Percentiles rank a stretch among this genome's conserved stretches.
phyloP scores from a whole-genome alignment of 768 basidiomycete genomes.

The Phlebiopsis gigantea region DNA sequence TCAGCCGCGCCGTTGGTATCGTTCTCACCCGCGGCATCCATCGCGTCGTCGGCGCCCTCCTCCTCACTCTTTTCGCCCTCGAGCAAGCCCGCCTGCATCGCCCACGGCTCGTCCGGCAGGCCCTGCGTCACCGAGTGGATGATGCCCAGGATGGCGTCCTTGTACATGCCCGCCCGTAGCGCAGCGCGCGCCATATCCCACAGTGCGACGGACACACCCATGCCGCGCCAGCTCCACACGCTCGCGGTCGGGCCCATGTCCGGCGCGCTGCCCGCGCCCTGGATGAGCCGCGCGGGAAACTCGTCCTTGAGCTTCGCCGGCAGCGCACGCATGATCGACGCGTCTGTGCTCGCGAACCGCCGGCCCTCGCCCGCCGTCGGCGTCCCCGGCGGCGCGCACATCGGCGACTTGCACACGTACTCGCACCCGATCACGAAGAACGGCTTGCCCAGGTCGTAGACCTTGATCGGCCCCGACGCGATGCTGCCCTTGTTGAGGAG shows the following conservation, averaged over 20 bases:
- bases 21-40: background rate
- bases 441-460: conserved; percentile 74
- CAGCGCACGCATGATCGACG: conserved; percentile 63
- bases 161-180: conserved; percentile 52
- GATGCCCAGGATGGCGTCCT: conserved; percentile 55
- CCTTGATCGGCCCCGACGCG: conserved; percentile 66
- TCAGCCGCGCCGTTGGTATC: conserved; percentile 17
- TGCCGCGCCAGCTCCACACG: conserved; percentile 74
- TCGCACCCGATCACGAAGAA: conserved; percentile 86
- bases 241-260: conserved; percentile 52
- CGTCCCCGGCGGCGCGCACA: conserved; percentile 37
- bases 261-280: conserved; percentile 37
- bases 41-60: background rate
- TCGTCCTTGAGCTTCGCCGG: conserved; percentile 67
- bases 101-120: conserved; percentile 27
- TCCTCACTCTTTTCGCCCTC: background rate
- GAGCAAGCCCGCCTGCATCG: conserved; percentile 5
- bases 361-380: conserved; percentile 47
- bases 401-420: conserved; percentile 55
- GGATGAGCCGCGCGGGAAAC: conserved; percentile 61
- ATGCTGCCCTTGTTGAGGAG: conserved; percentile 69
- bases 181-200: conserved; percentile 71
- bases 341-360: conserved; percentile 67
- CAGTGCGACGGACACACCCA: conserved; percentile 63
- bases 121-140: conserved; percentile 56